Conservation (phyloP, 2,329 filamentous ascomycete genomes). For the Ophiostoma perfectum region DNA sequence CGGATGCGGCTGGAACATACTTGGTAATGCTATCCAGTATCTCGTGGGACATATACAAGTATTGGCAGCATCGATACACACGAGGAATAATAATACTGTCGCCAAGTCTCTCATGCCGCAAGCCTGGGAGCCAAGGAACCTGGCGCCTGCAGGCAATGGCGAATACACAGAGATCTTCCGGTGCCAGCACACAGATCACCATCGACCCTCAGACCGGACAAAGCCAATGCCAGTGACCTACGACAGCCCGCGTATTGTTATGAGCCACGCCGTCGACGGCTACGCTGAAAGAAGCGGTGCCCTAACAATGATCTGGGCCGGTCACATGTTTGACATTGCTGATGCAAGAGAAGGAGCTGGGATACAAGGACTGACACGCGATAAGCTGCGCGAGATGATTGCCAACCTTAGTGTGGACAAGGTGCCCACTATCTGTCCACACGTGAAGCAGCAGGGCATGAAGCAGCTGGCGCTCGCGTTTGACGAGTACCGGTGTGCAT, state of each 20-base stretch:
- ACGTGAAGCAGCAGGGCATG: conserved; percentile 1
- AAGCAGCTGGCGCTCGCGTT: conserved; percentile 2
- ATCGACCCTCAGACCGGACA: too few species aligned
- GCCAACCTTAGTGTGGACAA: neutral
- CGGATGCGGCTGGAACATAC: too few species aligned
- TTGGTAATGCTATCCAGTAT: too few species aligned
- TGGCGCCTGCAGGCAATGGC: neutral
- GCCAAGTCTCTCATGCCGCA: neutral
- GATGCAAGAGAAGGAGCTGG: too few species aligned
- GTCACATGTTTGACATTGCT: neutral
- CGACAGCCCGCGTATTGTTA: neutral
- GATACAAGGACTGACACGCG: neutral
- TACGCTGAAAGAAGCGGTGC: neutral
- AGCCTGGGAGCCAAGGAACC: neutral
- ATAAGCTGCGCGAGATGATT: neutral
- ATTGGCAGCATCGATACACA: too few species aligned
- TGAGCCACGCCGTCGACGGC: neutral
- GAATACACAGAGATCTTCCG: neutral
- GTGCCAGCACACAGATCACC: neutral
- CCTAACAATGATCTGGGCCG: neutral
- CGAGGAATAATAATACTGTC: neutral
- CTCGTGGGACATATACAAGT: too few species aligned
- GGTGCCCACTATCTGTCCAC: conserved; percentile 1
- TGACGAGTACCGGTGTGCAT: conserved; percentile 2
- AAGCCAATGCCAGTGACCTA: neutral